A percentile compares a stretch with the other conserved stretches of the same genome.
phyloP scores from a whole-genome alignment of 202 grass and related monocot genomes.

The Elaeis oleifera region DNA sequence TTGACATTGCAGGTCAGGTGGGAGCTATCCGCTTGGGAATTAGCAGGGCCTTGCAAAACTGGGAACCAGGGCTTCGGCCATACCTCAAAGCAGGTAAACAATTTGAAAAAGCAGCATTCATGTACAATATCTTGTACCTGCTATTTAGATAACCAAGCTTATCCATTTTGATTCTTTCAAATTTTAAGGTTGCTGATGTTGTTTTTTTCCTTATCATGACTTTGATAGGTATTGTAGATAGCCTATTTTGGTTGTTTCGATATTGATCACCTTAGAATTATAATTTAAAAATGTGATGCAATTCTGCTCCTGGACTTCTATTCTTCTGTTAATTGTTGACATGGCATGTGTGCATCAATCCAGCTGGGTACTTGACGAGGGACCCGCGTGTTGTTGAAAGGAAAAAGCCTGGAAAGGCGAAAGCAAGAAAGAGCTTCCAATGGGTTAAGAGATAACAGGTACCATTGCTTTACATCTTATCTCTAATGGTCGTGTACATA shows the following conservation, averaged over 20 bases:
- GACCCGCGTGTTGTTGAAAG: constrained; percentile 82
- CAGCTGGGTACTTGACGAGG: constrained; percentile 87
- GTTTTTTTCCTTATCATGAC: background rate
- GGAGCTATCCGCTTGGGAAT: constrained; percentile 84
- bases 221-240: background rate
- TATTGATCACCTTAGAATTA: no score
- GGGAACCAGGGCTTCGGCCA: constrained; percentile 66
- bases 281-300: no score
- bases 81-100: constrained; percentile 86
- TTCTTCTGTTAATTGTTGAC: background rate
- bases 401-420: constrained; percentile 91
- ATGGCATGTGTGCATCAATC: constrained; percentile 9
- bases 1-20: constrained; percentile 65
- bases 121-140: no score
- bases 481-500: no score
- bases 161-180: background rate
- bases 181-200: background rate
- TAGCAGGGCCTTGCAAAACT: constrained; percentile 87
- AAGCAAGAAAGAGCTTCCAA: constrained; percentile 97
- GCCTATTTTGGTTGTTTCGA: no score
- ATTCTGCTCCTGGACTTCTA: background rate
- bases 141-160: no score
- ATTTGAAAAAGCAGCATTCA: background rate
- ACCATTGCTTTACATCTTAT: background rate
- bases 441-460: constrained; percentile 97